Percentiles rank a stretch among this genome's conserved stretches.
Evolutionary conservation across 257 asterid genomes (phyloP).

Genomic region (Osmanthus fragrans): DNA sequence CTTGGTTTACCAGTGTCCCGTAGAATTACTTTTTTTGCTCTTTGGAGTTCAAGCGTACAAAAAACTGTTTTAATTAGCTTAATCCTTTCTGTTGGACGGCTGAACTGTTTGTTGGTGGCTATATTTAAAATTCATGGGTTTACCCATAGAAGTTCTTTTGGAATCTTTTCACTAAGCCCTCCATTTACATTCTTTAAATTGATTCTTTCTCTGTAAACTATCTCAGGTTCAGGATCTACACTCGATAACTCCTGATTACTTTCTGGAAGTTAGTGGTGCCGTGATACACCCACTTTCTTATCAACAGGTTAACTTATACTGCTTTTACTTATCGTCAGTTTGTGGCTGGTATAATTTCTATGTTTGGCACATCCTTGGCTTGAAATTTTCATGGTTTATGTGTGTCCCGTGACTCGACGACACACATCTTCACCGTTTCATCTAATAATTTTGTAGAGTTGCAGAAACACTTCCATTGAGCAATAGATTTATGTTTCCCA

Average conservation of each 20-base stretch:
- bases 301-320: constrained; percentile 75
- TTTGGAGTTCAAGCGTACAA: neutral
- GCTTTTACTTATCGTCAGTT: constrained; percentile 6
- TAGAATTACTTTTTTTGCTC: neutral
- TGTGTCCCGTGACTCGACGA: neutral
- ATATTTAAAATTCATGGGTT: constrained; percentile 2
- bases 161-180: constrained; percentile 11
- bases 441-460: neutral
- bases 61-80: neutral
- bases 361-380: neutral
- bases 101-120: neutral
- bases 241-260: constrained; percentile 80
- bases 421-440: neutral
- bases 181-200: constrained; percentile 1
- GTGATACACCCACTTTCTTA: constrained; percentile 97
- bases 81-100: constrained; percentile 12
- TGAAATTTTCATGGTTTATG: constrained; percentile 9
- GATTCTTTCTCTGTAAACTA: constrained; percentile 19
- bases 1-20: neutral
- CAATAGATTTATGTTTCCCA: neutral
- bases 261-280: constrained; percentile 98
- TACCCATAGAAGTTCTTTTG: neutral
- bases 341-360: constrained; percentile 9
- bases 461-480: constrained; percentile 9
- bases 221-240: constrained; percentile 98